These are phyloP conservation scores for Colletotrichum chrysophilum DNA, from an alignment of 2,329 filamentous ascomycete species.

Conservation along the genomic window DNA sequence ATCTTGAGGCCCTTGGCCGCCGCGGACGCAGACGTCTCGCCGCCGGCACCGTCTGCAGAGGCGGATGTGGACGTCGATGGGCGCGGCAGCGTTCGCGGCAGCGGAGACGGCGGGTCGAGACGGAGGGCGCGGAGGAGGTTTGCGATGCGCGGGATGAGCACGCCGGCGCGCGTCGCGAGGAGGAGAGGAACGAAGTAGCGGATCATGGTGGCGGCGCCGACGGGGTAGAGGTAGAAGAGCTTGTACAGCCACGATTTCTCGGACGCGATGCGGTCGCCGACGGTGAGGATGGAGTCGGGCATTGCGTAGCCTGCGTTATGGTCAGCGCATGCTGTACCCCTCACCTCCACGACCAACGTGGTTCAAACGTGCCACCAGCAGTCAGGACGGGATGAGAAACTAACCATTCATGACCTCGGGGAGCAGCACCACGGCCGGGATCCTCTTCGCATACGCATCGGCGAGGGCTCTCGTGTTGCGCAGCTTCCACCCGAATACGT, in stretches of 20 bases:
- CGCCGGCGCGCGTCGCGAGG: conserved; percentile 32
- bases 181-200: conserved; percentile 35
- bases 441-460: conserved; percentile 57
- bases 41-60: neutral
- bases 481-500: conserved; percentile 61
- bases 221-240: conserved; percentile 29
- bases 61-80: neutral
- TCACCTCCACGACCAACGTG: neutral
- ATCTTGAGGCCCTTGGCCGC: conserved; percentile 35
- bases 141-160: conserved; percentile 37
- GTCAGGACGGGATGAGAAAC: neutral
- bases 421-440: conserved; percentile 54
- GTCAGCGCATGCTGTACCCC: neutral
- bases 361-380: neutral
- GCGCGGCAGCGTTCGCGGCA: neutral
- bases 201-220: conserved; percentile 24
- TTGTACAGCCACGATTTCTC: conserved; percentile 13
- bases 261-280: conserved; percentile 26
- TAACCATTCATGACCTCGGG: conserved; percentile 59
- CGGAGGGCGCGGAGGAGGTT: conserved; percentile 42
- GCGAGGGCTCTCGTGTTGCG: conserved; percentile 57
- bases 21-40: neutral
- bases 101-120: conserved; percentile 24
- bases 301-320: conserved; percentile 30
- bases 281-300: conserved; percentile 33